Percentiles rank a stretch among this genome's conserved stretches.
phyloP scores from a whole-genome alignment of 768 basidiomycete genomes.

The Tricholoma hemisulphureum region DNA sequence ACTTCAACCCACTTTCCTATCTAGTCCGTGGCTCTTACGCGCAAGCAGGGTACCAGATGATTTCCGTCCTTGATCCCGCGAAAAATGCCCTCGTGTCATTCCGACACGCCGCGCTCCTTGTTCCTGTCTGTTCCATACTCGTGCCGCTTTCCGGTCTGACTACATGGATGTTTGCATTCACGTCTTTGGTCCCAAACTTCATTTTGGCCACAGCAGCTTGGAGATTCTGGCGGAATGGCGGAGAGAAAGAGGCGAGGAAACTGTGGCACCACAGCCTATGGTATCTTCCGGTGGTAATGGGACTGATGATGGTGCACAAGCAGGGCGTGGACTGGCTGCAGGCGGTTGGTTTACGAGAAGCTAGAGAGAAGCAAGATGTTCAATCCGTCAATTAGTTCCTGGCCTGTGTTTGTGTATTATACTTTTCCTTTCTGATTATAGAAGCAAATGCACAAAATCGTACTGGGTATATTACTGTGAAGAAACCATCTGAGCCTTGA shows the following conservation, averaged over 20 bases:
- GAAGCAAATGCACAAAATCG: background rate
- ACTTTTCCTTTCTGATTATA: background rate
- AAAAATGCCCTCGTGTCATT: slow-evolving; percentile 85
- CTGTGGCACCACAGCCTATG: slow-evolving; percentile 83
- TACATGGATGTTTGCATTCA: slow-evolving; percentile 85
- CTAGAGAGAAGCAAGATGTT: slow-evolving; percentile 19
- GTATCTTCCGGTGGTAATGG: slow-evolving; percentile 88
- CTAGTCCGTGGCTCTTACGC: slow-evolving; percentile 87
- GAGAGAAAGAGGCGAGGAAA: slow-evolving; percentile 73
- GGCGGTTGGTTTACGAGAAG: slow-evolving; percentile 49
- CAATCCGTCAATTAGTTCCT: background rate
- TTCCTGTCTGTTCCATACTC: slow-evolving; percentile 76
- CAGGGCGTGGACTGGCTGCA: slow-evolving; percentile 75
- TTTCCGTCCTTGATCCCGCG: slow-evolving; percentile 71
- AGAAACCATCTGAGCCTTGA: slow-evolving; percentile 1
- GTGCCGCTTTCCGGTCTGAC: slow-evolving; percentile 90
- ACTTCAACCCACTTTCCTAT: slow-evolving; percentile 93
- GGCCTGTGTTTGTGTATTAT: background rate
- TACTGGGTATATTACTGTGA: background rate
- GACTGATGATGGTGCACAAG: slow-evolving; percentile 95
- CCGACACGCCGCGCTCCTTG: slow-evolving; percentile 73
- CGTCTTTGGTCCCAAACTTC: slow-evolving; percentile 72
- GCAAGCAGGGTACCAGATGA: slow-evolving; percentile 91
- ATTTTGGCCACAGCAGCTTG: slow-evolving; percentile 68
- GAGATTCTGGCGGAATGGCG: slow-evolving; percentile 68